Percentiles rank a stretch among this genome's conserved stretches.
Conservation (phyloP, 2,329 filamentous ascomycete species). For the Exserohilum rostratum region DNA sequence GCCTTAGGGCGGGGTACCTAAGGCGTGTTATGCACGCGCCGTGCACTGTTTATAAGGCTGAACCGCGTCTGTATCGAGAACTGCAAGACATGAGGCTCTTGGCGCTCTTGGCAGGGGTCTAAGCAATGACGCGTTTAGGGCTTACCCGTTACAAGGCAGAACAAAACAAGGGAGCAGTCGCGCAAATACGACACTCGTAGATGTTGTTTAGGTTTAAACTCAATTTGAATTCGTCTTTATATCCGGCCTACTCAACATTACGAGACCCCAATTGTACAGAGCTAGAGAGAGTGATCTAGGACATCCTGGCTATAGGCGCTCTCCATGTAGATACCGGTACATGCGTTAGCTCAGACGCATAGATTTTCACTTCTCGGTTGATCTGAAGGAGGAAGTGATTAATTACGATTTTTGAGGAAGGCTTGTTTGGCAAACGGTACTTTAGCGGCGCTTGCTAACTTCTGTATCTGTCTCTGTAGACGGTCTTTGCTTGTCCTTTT, state of each 20-base stretch:
- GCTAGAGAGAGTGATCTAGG: not conserved
- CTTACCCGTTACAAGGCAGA: too few species aligned
- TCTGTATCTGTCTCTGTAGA: not conserved
- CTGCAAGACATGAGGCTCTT: too few species aligned
- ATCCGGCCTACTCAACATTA: not conserved
- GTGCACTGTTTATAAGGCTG: not conserved
- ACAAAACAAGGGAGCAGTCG: too few species aligned
- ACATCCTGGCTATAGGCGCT: not conserved
- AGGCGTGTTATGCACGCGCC: not conserved
- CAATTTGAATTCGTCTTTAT: too few species aligned
- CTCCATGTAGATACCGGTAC: conserved; percentile 1
- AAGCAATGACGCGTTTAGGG: too few species aligned
- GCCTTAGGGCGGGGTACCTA: not conserved
- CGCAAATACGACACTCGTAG: not conserved
- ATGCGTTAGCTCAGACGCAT: not conserved
- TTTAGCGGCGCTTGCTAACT: not conserved
- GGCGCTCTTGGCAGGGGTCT: too few species aligned
- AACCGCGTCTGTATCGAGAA: not conserved
- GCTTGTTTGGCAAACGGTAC: not conserved
- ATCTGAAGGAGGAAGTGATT: not conserved
- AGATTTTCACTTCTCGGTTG: not conserved
- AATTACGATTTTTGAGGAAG: not conserved
- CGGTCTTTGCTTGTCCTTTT: not conserved
- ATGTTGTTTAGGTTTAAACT: not conserved
- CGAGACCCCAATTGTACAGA: not conserved